Conservation (phyloP, 2,329 filamentous ascomycete species). For the Colletotrichum simmondsii region DNA sequence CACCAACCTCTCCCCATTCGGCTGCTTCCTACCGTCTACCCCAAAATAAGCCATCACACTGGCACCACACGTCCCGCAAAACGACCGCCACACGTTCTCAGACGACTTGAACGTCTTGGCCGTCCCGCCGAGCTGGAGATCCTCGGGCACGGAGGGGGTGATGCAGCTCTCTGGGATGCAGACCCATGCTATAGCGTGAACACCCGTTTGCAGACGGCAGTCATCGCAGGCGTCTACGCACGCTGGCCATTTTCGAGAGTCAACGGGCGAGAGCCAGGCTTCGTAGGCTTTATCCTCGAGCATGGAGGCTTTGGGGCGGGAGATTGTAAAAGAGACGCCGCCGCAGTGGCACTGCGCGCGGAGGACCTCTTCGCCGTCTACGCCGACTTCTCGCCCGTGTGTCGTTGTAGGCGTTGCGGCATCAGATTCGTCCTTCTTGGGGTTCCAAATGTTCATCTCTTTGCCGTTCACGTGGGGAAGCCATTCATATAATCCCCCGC, state of each 20-base stretch:
- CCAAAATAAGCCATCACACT: slow-evolving; percentile 45
- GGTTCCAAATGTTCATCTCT: slow-evolving; percentile 49
- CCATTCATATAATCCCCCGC: slow-evolving; percentile 49
- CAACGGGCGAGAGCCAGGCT: slow-evolving; percentile 47
- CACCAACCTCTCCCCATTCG: slow-evolving; percentile 41
- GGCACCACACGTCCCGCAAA: slow-evolving; percentile 59
- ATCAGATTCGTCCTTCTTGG: slow-evolving; percentile 39
- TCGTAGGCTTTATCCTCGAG: slow-evolving; percentile 42
- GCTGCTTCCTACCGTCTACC: slow-evolving; percentile 40
- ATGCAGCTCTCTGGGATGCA: slow-evolving; percentile 51
- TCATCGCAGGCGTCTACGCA: slow-evolving; percentile 55
- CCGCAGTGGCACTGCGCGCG: slow-evolving; percentile 58
- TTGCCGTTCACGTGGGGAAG: slow-evolving; percentile 45
- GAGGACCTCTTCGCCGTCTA: slow-evolving; percentile 50
- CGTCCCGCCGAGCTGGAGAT: slow-evolving; percentile 56
- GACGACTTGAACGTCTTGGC: slow-evolving; percentile 55
- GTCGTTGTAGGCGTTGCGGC: slow-evolving; percentile 35
- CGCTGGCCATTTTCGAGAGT: slow-evolving; percentile 55
- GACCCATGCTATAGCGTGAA: slow-evolving; percentile 54
- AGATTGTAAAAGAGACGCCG: slow-evolving; percentile 58
- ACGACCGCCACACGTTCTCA: slow-evolving; percentile 50
- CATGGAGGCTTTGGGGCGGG: slow-evolving; percentile 48
- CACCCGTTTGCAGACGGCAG: slow-evolving; percentile 54
- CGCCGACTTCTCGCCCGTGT: slow-evolving; percentile 42
- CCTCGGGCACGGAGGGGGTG: slow-evolving; percentile 48